Evolutionary conservation across 192 early-diverging fungal species (phyloP).

Genomic region (Thamnidium elegans): DNA sequence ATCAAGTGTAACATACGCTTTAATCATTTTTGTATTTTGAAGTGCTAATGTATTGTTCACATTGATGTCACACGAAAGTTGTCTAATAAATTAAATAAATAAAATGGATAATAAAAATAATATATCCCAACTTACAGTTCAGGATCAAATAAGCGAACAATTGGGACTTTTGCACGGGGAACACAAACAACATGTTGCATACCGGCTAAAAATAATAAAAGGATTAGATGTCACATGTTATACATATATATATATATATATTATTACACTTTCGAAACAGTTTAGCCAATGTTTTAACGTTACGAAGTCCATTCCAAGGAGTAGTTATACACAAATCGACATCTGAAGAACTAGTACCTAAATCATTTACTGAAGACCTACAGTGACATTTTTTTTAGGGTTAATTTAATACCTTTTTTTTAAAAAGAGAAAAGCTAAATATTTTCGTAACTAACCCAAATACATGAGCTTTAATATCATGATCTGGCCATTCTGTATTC

Average conservation of each 20-base stretch:
- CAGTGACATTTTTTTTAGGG: not conserved
- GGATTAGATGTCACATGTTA: not conserved
- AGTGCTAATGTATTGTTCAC: conserved; percentile 91
- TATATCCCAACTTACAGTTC: conserved; percentile 63
- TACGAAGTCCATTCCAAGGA: conserved; percentile 68
- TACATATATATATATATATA: too few species aligned
- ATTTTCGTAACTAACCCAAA: conserved; percentile 68
- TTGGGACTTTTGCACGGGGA: conserved; percentile 85
- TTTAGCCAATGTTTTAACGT: conserved; percentile 72
- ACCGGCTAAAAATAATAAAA: conserved; percentile 50
- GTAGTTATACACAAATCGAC: conserved; percentile 95
- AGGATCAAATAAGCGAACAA: conserved; percentile 89
- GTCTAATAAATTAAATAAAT: conserved; percentile 33
- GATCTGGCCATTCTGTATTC: conserved; percentile 76
- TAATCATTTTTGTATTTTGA: conserved; percentile 86
- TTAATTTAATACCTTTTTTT: not conserved
- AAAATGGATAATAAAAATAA: conserved; percentile 1
- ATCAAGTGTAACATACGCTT: conserved; percentile 86
- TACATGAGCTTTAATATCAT: conserved; percentile 73
- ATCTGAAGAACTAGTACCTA: conserved; percentile 81
- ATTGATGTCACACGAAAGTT: conserved; percentile 87
- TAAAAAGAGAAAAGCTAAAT: too few species aligned
- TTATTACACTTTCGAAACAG: conserved; percentile 66
- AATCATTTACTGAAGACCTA: conserved; percentile 84
- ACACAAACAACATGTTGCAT: conserved; percentile 81